phyloP scores from a whole-genome alignment of 805 yeast species.

The Debaryomyces castellii region DNA sequence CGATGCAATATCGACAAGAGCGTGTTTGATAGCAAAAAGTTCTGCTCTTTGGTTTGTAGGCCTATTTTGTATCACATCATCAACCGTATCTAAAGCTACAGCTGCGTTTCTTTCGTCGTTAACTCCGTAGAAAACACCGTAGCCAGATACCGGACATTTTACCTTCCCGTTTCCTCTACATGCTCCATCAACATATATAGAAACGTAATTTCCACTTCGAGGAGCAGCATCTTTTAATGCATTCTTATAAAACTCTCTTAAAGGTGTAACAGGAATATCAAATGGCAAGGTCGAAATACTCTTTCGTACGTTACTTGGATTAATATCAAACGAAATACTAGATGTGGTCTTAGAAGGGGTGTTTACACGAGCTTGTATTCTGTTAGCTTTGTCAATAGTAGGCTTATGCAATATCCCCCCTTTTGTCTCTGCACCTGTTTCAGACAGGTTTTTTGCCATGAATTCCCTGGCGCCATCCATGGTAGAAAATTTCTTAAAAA shows the following conservation, averaged over 20 bases:
- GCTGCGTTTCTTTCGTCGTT: constrained; percentile 54
- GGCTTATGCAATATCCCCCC: not conserved
- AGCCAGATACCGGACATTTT: constrained; percentile 50
- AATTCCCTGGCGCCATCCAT: constrained; percentile 45
- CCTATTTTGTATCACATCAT: constrained; percentile 11
- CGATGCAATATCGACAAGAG: constrained; percentile 41
- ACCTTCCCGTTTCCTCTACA: constrained; percentile 56
- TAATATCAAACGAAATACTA: not conserved
- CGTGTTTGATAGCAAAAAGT: constrained; percentile 61
- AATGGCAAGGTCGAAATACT: not conserved
- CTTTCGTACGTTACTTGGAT: not conserved
- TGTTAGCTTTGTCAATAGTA: not conserved
- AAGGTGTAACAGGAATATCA: not conserved
- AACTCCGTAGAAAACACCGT: constrained; percentile 71
- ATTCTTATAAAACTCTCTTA: not conserved
- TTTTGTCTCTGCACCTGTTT: not conserved
- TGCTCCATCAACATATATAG: constrained; percentile 79
- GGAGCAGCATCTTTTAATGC: not conserved
- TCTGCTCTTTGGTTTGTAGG: constrained; percentile 87
- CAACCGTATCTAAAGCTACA: constrained; percentile 43
- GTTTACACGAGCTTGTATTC: not conserved
- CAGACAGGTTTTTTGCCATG: not conserved
- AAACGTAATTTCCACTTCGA: not conserved
- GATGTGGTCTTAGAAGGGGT: not conserved
- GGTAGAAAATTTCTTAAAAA: constrained; percentile 54